phyloP scores from a whole-genome alignment of 805 yeast species.

The Monosporozyma aerobia region DNA sequence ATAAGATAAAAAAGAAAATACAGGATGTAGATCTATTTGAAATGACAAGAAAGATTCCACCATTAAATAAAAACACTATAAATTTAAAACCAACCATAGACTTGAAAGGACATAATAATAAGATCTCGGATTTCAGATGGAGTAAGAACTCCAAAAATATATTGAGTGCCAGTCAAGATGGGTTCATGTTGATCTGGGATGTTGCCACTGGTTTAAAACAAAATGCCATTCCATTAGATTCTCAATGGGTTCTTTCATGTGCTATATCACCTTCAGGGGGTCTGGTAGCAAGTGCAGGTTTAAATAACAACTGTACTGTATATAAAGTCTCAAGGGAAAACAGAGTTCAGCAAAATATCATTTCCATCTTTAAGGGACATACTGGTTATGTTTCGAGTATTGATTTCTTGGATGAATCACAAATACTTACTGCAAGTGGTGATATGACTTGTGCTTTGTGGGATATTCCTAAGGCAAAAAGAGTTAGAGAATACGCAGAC shows the following conservation, averaged over 20 bases:
- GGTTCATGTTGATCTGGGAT: conserved; percentile 79
- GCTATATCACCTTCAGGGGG: conserved; percentile 59
- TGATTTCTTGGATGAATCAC: conserved; percentile 50
- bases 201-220: conserved; percentile 59
- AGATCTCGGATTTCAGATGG: conserved; percentile 65
- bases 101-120: conserved; percentile 54
- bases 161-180: conserved; percentile 78
- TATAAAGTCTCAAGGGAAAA: conserved; percentile 38
- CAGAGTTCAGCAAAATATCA: conserved; percentile 34
- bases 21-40: conserved; percentile 40
- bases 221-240: conserved; percentile 61
- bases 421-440: conserved; percentile 64
- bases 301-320: conserved; percentile 69
- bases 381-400: conserved; percentile 72
- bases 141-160: conserved; percentile 48
- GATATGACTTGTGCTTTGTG: conserved; percentile 73
- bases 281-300: conserved; percentile 71
- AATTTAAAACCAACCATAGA: conserved; percentile 33
- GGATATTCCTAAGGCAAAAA: conserved; percentile 60
- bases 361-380: conserved; percentile 65
- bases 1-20: conserved; percentile 33
- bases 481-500: conserved; percentile 46
- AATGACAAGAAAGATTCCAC: conserved; percentile 26
- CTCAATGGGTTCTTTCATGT: conserved; percentile 72
- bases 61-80: conserved; percentile 15